Percentiles rank a stretch among this genome's conserved stretches.
These are phyloP conservation scores for Cardamine occulta DNA, from an alignment of 345 rosid species.

Conservation along the genomic window DNA sequence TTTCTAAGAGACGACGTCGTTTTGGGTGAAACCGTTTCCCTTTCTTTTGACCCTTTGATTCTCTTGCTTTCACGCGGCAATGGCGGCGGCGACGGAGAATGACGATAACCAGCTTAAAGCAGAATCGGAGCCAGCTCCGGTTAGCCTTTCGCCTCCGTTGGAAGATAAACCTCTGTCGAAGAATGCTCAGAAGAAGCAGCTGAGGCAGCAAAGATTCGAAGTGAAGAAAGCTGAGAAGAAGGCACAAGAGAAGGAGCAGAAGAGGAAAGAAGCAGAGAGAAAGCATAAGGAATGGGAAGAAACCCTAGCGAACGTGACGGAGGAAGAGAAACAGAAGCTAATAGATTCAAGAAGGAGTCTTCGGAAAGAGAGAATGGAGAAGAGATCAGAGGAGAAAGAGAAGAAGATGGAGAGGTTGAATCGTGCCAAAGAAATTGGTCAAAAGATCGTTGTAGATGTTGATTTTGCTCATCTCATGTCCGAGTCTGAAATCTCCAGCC, in stretches of 20 bases:
- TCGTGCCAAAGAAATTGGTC: conserved; percentile 66
- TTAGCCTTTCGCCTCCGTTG: conserved; percentile 2
- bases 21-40: neutral
- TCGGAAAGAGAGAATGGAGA: conserved; percentile 76
- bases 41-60: neutral
- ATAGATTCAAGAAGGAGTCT: conserved; percentile 66
- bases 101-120: conserved; percentile 30
- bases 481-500: conserved; percentile 73
- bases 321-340: conserved; percentile 70
- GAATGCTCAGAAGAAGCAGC: conserved; percentile 77
- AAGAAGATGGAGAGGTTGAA: conserved; percentile 62
- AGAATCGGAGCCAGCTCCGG: conserved; percentile 14
- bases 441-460: conserved; percentile 77
- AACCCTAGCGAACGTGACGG: conserved; percentile 44
- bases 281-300: conserved; percentile 41
- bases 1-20: neutral
- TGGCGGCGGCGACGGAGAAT: conserved; percentile 40
- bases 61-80: conserved; percentile 27
- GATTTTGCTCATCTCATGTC: conserved; percentile 86
- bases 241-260: conserved; percentile 71
- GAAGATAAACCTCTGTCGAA: conserved; percentile 56
- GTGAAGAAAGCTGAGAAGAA: conserved; percentile 92
- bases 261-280: conserved; percentile 64
- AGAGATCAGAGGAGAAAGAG: conserved; percentile 70
- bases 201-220: conserved; percentile 77